Percentiles rank a stretch among this genome's conserved stretches.
These are phyloP conservation scores for Coemansia sp. DNA, from an alignment of 371 early-diverging fungal species.

Conservation along the genomic window DNA sequence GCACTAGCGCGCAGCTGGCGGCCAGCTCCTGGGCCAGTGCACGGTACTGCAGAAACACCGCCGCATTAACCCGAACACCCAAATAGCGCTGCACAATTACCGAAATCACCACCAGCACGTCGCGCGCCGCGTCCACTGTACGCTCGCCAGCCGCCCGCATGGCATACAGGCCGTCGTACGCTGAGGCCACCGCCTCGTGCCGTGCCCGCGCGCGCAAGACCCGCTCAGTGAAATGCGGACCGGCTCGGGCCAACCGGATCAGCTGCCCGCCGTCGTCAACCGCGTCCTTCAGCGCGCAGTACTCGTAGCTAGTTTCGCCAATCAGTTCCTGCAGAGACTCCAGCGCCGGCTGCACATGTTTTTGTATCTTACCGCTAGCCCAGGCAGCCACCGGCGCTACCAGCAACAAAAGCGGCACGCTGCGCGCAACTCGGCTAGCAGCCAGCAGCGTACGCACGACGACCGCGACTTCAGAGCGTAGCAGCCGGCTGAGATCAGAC, in stretches of 20 bases:
- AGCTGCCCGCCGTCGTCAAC: slow-evolving; percentile 7
- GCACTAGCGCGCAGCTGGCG: slow-evolving; percentile 44
- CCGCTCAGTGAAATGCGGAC: slow-evolving; percentile 13
- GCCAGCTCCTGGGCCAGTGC: slow-evolving; percentile 7
- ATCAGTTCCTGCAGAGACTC: neutral
- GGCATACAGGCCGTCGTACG: slow-evolving; percentile 52
- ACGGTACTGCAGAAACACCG: slow-evolving; percentile 12
- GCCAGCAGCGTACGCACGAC: slow-evolving; percentile 6
- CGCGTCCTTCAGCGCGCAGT: slow-evolving; percentile 2
- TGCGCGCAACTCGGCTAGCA: slow-evolving; percentile 12
- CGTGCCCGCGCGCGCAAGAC: slow-evolving; percentile 50
- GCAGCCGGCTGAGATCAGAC: neutral
- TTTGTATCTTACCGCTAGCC: neutral
- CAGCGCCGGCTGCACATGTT: slow-evolving; percentile 2
- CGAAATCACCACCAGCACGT: slow-evolving; percentile 5
- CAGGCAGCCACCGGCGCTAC: slow-evolving; percentile 15
- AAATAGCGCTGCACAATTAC: slow-evolving; percentile 10
- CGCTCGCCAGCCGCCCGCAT: slow-evolving; percentile 44
- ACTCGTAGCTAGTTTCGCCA: neutral
- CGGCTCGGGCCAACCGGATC: slow-evolving; percentile 14
- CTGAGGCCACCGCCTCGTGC: slow-evolving; percentile 56
- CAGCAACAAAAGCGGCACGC: slow-evolving; percentile 19
- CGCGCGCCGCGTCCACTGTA: slow-evolving; percentile 49
- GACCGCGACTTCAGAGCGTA: neutral
- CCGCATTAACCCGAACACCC: slow-evolving; percentile 2